phyloP scores from a whole-genome alignment of 208 protist species.

The Leishmania major region DNA sequence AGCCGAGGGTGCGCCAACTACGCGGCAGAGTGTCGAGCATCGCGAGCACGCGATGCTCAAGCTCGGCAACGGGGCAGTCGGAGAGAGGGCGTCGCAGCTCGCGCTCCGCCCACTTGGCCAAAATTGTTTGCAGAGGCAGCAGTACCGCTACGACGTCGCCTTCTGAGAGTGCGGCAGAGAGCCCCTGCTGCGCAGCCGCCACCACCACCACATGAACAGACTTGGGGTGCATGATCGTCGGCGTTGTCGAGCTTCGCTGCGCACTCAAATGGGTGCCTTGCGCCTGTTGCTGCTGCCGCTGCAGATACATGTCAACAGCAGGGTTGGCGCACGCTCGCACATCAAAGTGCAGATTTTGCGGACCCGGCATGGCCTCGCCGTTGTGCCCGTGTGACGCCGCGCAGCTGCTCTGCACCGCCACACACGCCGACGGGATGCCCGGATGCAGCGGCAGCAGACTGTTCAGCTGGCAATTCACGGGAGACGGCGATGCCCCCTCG shows the following conservation, averaged over 20 bases:
- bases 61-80: neutral
- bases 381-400: neutral
- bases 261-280: neutral
- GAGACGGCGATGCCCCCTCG: neutral
- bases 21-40: conserved; percentile 32
- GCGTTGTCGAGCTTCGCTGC: neutral
- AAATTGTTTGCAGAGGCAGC: conserved; percentile 53
- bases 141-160: conserved; percentile 69
- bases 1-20: conserved; percentile 57
- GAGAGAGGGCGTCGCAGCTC: conserved; percentile 10
- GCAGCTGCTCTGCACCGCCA: conserved; percentile 19
- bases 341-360: neutral
- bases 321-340: neutral
- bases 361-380: neutral
- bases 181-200: conserved; percentile 9
- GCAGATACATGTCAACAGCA: neutral
- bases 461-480: neutral
- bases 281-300: neutral
- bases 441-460: conserved; percentile 26
- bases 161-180: conserved; percentile 40
- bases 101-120: conserved; percentile 33
- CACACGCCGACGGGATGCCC: conserved; percentile 6
- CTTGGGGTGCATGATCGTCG: neutral
- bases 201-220: neutral
- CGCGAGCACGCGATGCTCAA: conserved; percentile 7